Conservation (phyloP, 192 early-diverging fungal species). For the Backusella mclennaniae region DNA sequence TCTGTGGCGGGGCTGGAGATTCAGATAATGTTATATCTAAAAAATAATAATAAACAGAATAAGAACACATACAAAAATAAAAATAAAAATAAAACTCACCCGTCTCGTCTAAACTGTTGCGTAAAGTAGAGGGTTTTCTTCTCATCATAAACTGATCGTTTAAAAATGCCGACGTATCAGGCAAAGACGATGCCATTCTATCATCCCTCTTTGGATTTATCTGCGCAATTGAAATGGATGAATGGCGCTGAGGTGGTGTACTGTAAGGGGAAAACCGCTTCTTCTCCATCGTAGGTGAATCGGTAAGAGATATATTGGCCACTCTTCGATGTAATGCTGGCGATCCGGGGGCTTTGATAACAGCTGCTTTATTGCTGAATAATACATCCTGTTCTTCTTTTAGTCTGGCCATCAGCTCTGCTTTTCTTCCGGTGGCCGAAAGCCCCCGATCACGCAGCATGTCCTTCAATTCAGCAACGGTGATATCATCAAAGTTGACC, state of each 20-base stretch:
- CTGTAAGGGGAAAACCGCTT: neutral
- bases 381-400: neutral
- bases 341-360: neutral
- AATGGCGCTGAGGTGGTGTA: neutral
- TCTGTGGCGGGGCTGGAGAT: neutral
- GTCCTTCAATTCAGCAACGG: conserved; percentile 27
- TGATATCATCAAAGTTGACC: conserved; percentile 29
- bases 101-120: neutral
- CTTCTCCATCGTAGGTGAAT: neutral
- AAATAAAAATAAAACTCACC: neutral
- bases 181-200: neutral
- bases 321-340: neutral
- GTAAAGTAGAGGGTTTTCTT: neutral
- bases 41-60: neutral
- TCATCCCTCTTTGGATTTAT: neutral
- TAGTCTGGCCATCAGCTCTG: conserved; percentile 16
- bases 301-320: neutral
- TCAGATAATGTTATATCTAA: neutral
- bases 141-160: conserved; percentile 10
- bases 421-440: conserved; percentile 17
- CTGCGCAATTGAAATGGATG: neutral
- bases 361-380: neutral
- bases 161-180: neutral
- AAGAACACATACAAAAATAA: neutral
- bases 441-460: conserved; percentile 13